phyloP scores from a whole-genome alignment of 441 rosid genomes.

The Metrosideros polymorpha region DNA sequence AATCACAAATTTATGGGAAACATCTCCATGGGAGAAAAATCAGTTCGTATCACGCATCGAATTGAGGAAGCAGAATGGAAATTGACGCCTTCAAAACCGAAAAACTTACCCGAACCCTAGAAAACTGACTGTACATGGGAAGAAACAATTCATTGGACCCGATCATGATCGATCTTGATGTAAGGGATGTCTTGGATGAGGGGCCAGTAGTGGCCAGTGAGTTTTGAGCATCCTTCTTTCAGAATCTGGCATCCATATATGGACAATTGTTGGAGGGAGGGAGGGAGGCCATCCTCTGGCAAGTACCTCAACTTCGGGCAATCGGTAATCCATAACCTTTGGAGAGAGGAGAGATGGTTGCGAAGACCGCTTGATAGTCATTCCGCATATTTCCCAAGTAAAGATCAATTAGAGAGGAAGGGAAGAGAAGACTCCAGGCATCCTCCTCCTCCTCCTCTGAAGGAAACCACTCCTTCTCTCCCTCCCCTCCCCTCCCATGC shows the following conservation, averaged over 20 bases:
- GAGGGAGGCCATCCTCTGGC: background rate
- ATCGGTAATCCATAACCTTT: background rate
- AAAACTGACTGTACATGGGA: no score
- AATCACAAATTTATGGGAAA: background rate
- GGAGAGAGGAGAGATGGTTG: background rate
- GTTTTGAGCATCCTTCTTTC: no score
- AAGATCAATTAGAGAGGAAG: background rate
- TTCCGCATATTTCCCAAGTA: rapidly evolving
- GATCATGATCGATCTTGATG: background rate
- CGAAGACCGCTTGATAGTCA: background rate
- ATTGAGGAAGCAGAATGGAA: background rate
- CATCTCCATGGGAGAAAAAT: background rate
- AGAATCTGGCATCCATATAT: rapidly evolving
- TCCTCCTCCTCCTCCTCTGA: background rate
- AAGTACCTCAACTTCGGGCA: background rate
- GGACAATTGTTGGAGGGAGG: background rate
- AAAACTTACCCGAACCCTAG: background rate
- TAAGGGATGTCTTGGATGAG: background rate
- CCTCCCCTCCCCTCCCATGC: background rate
- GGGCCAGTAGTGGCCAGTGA: background rate
- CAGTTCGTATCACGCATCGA: background rate
- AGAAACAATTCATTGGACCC: background rate
- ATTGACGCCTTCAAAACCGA: no score
- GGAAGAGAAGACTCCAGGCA: background rate
- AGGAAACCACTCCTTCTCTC: background rate